phyloP scores from a whole-genome alignment of 2,329 filamentous ascomycete genomes.

The Thermothelomyces thermophilus region DNA sequence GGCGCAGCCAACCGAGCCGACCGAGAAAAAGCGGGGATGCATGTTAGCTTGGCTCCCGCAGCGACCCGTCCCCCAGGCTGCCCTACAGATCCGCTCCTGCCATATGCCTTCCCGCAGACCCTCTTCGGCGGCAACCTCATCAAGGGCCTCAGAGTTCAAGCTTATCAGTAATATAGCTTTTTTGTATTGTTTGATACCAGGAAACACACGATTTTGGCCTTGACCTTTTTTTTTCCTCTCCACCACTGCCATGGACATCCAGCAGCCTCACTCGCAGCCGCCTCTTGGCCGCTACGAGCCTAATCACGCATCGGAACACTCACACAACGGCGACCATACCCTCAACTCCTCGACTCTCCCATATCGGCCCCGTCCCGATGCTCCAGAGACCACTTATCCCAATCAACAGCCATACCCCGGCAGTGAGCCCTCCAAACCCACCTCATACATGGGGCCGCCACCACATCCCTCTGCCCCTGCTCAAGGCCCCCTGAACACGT shows the following conservation, averaged over 20 bases:
- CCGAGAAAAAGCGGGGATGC: too few relatives aligned
- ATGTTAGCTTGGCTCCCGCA: too few relatives aligned
- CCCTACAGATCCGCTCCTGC: too few relatives aligned
- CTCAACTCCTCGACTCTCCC: constrained; percentile 1
- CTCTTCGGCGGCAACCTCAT: neutral
- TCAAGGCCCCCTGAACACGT: neutral
- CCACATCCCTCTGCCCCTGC: neutral
- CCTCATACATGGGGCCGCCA: neutral
- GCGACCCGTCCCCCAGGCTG: too few relatives aligned
- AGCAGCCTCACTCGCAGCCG: neutral
- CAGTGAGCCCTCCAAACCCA: neutral
- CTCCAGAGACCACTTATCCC: neutral
- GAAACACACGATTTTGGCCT: too few relatives aligned
- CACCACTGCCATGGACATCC: too few relatives aligned
- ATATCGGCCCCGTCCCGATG: constrained; percentile 1
- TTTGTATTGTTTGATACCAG: too few relatives aligned
- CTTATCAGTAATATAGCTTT: too few relatives aligned
- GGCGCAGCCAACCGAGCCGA: too few relatives aligned
- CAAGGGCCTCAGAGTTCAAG: too few relatives aligned
- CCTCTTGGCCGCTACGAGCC: neutral
- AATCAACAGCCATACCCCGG: neutral
- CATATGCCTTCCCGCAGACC: too few relatives aligned
- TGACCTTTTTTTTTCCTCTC: too few relatives aligned
- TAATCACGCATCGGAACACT: neutral
- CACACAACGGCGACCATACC: neutral